Base-by-base conservation (phyloP, 352 stramenopile species). In the Phytopythium cucurbitacearum region DNA sequence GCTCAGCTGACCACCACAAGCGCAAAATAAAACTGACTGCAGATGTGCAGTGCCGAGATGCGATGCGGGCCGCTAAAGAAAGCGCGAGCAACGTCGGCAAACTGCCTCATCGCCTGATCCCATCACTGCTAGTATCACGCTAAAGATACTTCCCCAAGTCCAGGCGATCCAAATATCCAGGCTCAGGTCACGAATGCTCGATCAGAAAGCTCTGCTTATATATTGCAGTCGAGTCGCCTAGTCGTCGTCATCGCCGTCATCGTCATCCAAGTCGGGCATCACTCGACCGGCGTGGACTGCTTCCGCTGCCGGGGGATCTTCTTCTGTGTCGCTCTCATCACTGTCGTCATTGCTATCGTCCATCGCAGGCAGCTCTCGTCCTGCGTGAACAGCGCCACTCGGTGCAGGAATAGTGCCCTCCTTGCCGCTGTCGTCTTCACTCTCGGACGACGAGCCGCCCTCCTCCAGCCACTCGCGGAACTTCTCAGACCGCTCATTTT, bases 381-480 rank as follows among this genome's bases (percentile, higher is more conserved):
- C 59, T 39, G 44, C 12, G 32, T 68, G 62, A 21, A 54, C 51
- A 15, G 60, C 48, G 35, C 59, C 46, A 33, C 9, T 52, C 42
- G 48, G 34, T 41, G 7, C 5, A 6, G 7, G 2, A 9, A 43
- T 58, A 21, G 40, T 36, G 11, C 42, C 32, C 16, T 61, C 41
- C 37, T 50, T 60, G 5, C 73, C 62, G 4, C 80, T 56, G 3
- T 53, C n/a, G 32, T 59, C 45, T 54, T 69, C 64, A 11, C 53
- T 70, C 13, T 84, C 73, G 3, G 68, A 80, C 1, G 73, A 84
- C 0, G 79, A 89, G 4, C 75, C 73, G 8, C 71, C 81, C 59
- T 90, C 76, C 47, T 98, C 91, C 15, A 98, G 71, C 95, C 95
- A 98, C 61, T 95, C 79, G 38, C 95, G 81, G 75, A 98, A 98